A percentile compares a stretch with the other conserved stretches of the same genome.
Evolutionary conservation across 2,329 filamentous ascomycete genomes (phyloP).

Genomic region (Xylaria digitata): DNA sequence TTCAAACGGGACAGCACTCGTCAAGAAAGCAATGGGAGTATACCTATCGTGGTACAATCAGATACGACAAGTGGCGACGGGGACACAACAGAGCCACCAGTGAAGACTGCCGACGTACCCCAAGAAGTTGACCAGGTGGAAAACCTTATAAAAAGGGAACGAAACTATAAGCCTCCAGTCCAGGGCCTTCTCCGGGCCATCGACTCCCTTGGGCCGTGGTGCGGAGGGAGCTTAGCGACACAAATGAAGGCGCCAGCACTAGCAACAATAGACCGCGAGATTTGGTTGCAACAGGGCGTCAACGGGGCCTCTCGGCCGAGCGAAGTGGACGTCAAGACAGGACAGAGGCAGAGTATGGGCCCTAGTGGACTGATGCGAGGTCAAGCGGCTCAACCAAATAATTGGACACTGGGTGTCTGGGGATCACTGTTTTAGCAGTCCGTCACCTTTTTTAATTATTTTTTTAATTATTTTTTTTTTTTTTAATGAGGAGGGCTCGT

Average conservation of each 20-base stretch:
- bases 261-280: constrained; percentile 76
- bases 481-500: constrained; percentile 1
- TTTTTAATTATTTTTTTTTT: too few relatives aligned
- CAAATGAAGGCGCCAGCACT: constrained; percentile 76
- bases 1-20: constrained; percentile 51
- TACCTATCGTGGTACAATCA: constrained; percentile 39
- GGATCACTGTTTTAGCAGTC: constrained; percentile 57
- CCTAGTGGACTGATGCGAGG: constrained; percentile 62
- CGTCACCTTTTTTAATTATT: neutral
- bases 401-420: constrained; percentile 74
- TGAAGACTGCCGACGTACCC: constrained; percentile 57
- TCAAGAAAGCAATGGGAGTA: constrained; percentile 41
- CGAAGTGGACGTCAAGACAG: constrained; percentile 68
- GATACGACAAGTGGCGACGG: constrained; percentile 40
- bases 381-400: constrained; percentile 55
- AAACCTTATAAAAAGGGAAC: constrained; percentile 62
- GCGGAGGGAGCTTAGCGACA: constrained; percentile 76
- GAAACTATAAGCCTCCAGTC: constrained; percentile 55
- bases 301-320: constrained; percentile 68
- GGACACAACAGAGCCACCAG: constrained; percentile 50
- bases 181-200: constrained; percentile 73
- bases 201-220: constrained; percentile 78
- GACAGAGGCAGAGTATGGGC: constrained; percentile 73
- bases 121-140: constrained; percentile 69
- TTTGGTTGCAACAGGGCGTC: constrained; percentile 75